A percentile compares a stretch with the other conserved stretches of the same genome.
Evolutionary conservation across 1,284 basidiomycete genomes (phyloP).

Genomic region (Pseudozyma pruni): DNA sequence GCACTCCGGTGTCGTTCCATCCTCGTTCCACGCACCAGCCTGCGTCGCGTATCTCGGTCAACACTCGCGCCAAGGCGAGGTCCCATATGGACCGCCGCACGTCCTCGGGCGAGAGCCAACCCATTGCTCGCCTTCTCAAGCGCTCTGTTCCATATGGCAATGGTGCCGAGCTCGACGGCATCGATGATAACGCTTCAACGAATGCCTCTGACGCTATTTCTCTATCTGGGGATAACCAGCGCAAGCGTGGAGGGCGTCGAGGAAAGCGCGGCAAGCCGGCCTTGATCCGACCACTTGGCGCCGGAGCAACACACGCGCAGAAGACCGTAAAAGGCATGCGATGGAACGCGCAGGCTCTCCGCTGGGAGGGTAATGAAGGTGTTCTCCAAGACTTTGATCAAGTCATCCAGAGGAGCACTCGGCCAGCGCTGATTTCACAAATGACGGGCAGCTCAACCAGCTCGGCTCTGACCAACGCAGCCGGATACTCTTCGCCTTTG

Average conservation of each 20-base stretch:
- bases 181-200: conserved; percentile 77
- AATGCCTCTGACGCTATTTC: not conserved
- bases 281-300: conserved; percentile 54
- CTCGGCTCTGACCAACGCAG: conserved; percentile 27
- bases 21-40: conserved; percentile 12
- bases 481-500: conserved; percentile 27
- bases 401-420: conserved; percentile 80
- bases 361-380: conserved; percentile 97
- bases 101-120: conserved; percentile 21
- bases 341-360: conserved; percentile 87
- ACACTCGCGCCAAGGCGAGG: conserved; percentile 19
- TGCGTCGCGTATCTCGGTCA: conserved; percentile 31
- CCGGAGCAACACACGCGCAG: conserved; percentile 25
- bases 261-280: conserved; percentile 67
- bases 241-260: conserved; percentile 66
- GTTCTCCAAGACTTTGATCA: conserved; percentile 88
- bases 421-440: conserved; percentile 85
- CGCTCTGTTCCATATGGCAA: conserved; percentile 86
- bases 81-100: conserved; percentile 14
- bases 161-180: conserved; percentile 88
- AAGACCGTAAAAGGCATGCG: conserved; percentile 79
- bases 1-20: conserved; percentile 34
- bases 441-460: conserved; percentile 46
- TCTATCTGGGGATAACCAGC: conserved; percentile 2
- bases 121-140: conserved; percentile 75